Percentiles rank a stretch among this genome's conserved stretches.
These are phyloP conservation scores for Nakazawaea anatomiae DNA, from an alignment of 805 yeast species.

Conservation along the genomic window DNA sequence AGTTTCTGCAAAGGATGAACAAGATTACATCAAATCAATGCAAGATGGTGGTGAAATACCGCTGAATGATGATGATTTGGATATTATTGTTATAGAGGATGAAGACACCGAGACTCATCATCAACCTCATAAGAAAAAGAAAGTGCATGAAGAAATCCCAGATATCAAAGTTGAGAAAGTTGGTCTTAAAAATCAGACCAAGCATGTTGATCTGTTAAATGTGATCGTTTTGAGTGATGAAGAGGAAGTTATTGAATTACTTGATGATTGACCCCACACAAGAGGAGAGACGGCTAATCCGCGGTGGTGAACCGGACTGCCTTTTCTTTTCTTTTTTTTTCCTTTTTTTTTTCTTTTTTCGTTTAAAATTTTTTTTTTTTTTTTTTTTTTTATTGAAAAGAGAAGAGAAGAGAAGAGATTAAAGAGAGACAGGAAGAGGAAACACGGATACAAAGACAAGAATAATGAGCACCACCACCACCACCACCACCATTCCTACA, in stretches of 20 bases:
- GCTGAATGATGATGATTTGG: constrained; percentile 35
- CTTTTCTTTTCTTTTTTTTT: no score
- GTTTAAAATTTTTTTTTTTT: no score
- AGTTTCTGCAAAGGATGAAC: constrained; percentile 14
- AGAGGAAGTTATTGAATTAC: background rate
- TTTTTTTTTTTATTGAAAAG: no score
- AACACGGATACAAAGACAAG: background rate
- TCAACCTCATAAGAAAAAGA: background rate
- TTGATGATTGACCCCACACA: no score
- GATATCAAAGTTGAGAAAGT: no score
- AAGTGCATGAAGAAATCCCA: background rate
- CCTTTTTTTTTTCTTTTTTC: no score
- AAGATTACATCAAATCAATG: constrained; percentile 16
- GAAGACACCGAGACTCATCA: constrained; percentile 3
- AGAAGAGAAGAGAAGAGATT: background rate
- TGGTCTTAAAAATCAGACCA: no score
- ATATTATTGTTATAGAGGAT: constrained; percentile 23
- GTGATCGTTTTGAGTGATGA: background rate
- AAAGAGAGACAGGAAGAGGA: background rate
- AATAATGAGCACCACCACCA: background rate
- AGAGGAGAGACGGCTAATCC: background rate
- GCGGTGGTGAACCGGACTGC: background rate
- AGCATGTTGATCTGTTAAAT: no score
- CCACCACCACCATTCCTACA: background rate
- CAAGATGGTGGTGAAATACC: constrained; percentile 29